Conservation (phyloP, 1,284 basidiomycete genomes). For the Grifola frondosa region DNA sequence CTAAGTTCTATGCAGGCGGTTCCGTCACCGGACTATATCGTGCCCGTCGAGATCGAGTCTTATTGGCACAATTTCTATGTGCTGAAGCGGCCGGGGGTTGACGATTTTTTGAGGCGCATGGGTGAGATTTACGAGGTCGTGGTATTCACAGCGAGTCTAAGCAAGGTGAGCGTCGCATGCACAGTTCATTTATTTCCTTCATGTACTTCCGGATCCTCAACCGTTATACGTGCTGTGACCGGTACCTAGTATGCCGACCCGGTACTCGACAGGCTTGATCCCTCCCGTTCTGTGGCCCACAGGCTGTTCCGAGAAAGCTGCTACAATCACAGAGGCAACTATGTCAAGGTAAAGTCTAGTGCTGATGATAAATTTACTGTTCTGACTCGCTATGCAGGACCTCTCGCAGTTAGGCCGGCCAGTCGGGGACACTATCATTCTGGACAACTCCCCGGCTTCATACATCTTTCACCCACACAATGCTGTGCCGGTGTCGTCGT, state of each 20-base stretch:
- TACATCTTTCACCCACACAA: conserved; percentile 99
- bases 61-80: conserved; percentile 99
- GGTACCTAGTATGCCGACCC: conserved; percentile 88
- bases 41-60: conserved; percentile 98
- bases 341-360: conserved; percentile 96
- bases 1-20: conserved; percentile 67
- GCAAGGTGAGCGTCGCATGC: conserved; percentile 64
- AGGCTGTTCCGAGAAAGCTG: conserved; percentile 97
- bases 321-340: conserved; percentile 98
- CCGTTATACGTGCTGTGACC: conserved; percentile 10
- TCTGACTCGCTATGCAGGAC: conserved; percentile 55
- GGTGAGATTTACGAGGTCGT: conserved; percentile 98
- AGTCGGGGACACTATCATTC: conserved; percentile 91
- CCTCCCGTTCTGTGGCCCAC: conserved; percentile 88
- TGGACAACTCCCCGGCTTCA: conserved; percentile 98
- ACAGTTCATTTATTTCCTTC: neutral
- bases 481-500: conserved; percentile 96
- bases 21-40: conserved; percentile 94
- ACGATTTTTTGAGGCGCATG: conserved; percentile 95
- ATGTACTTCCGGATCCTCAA: neutral
- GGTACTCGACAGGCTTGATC: conserved; percentile 95
- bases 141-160: conserved; percentile 95
- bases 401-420: conserved; percentile 93
- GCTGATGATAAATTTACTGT: too few species aligned
- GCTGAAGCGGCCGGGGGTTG: conserved; percentile 97